Base-by-base conservation (phyloP, 2,329 filamentous ascomycete genomes). In the Scolecobasidium constrictum region DNA sequence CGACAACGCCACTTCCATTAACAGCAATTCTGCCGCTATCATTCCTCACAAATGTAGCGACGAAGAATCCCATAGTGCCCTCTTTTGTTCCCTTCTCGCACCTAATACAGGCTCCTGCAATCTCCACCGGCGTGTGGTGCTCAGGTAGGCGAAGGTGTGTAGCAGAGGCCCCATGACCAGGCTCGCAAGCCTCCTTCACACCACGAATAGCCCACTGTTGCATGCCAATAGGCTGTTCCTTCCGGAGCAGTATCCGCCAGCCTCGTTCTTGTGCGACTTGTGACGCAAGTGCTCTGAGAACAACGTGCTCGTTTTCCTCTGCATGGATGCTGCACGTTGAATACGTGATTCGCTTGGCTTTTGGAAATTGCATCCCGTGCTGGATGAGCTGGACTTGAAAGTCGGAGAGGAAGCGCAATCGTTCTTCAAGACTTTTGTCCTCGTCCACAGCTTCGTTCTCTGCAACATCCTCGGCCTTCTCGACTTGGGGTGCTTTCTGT, bases 21-120 rank as follows among this genome's bases (percentile, higher is more conserved):
- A n/a, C n/a, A n/a, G n/a, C n/a, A n/a, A n/a, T n/a, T n/a, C n/a
- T n/a, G n/a, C n/a, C n/a, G n/a, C n/a, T n/a, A n/a, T n/a, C n/a
- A n/a, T n/a, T n/a, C n/a, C n/a, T n/a, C 16, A 38, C 36, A 61
- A 98, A 94, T 0, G 74, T 86, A n/a, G 78, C 86, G 16, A 95
- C 84, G 53, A 98, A 98, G 62, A 98, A 96, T 0, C 92, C 90
- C 75, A 95, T 94, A 1, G 88, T 84, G 0, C 87, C 86, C 48
- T 83, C 76, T 7, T 79, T 80, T 51, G 90, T 86, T 19, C 78
- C 83, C 52, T 88, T 84, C 59, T 83, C 81, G 22, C 86, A 85
- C 46, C 90, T 71, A 44, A 95, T 81, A 55, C 87, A 94, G 3
- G 74, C 83, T 19, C 90, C 80, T 4, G 79, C 75, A 1, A 85